These are phyloP conservation scores for Neotropicomus parvogracilis DNA, from an alignment of 1,284 basidiomycete species.

Conservation along the genomic window DNA sequence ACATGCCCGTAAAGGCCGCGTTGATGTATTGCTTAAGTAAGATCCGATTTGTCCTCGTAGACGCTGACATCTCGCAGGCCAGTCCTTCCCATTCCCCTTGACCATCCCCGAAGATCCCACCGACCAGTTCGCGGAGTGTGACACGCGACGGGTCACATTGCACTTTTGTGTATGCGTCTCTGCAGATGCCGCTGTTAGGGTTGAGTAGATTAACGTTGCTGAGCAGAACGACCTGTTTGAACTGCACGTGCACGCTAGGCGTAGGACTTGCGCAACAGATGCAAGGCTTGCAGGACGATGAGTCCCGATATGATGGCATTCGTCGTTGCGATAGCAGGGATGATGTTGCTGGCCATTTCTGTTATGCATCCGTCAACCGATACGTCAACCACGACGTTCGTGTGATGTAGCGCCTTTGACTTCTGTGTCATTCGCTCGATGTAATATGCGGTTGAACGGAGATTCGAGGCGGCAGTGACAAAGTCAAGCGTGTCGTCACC, in stretches of 20 bases:
- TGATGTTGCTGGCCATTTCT: constrained; percentile 99
- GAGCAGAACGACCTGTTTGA: constrained; percentile 72
- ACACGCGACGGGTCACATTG: constrained; percentile 64
- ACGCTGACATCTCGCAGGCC: constrained; percentile 68
- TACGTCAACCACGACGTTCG: background rate
- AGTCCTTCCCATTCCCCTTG: constrained; percentile 37
- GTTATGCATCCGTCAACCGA: background rate
- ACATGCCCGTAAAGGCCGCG: constrained; percentile 20
- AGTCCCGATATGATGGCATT: constrained; percentile 96
- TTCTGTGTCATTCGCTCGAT: constrained; percentile 86
- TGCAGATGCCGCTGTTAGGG: constrained; percentile 77
- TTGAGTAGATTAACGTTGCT: constrained; percentile 71
- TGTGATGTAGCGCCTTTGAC: constrained; percentile 65
- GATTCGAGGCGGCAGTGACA: constrained; percentile 90
- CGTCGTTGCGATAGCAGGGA: constrained; percentile 97
- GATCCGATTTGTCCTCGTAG: constrained; percentile 66
- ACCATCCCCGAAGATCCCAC: constrained; percentile 56
- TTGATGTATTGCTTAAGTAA: constrained; percentile 13
- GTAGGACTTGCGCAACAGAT: constrained; percentile 69
- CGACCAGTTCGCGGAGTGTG: constrained; percentile 71
- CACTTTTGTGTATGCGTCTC: constrained; percentile 79
- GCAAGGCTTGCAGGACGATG: constrained; percentile 89
- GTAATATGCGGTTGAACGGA: constrained; percentile 86
- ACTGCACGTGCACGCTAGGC: constrained; percentile 69
- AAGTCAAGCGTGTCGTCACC: constrained; percentile 97